These are phyloP conservation scores for Exophiala xenobiotica DNA, from an alignment of 2,329 filamentous ascomycete species.

Conservation along the genomic window DNA sequence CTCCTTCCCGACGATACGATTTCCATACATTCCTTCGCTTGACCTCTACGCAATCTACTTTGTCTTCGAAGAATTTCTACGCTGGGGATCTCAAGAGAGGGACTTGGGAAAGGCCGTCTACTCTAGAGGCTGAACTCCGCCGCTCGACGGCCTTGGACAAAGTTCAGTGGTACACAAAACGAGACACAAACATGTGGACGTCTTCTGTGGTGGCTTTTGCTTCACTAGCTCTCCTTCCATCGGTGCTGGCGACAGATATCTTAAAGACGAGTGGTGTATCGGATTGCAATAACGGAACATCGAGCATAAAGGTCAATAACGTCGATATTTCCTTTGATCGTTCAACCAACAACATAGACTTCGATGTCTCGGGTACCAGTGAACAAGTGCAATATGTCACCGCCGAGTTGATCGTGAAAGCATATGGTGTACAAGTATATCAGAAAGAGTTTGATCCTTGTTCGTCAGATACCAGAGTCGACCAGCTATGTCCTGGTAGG, in stretches of 20 bases:
- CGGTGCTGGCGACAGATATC: slow-evolving; percentile 65
- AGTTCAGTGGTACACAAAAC: neutral
- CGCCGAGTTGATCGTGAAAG: slow-evolving; percentile 71
- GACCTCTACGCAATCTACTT: neutral
- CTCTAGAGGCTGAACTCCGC: neutral
- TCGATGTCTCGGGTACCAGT: slow-evolving; percentile 80
- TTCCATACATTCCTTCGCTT: neutral
- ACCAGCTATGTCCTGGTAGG: slow-evolving; percentile 77
- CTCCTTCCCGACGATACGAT: neutral
- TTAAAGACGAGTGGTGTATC: slow-evolving; percentile 79
- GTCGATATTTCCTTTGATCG: slow-evolving; percentile 79
- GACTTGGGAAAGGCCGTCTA: too few species aligned
- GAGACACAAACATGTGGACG: slow-evolving; percentile 22
- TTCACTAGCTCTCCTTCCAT: slow-evolving; percentile 22
- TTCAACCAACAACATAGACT: slow-evolving; percentile 68
- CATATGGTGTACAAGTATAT: slow-evolving; percentile 83
- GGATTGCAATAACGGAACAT: slow-evolving; percentile 60
- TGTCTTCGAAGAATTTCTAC: neutral
- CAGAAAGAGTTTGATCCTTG: slow-evolving; percentile 82
- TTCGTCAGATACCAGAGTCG: slow-evolving; percentile 62
- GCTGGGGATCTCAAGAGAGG: too few species aligned
- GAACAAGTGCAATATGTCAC: slow-evolving; percentile 73
- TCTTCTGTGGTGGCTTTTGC: slow-evolving; percentile 15
- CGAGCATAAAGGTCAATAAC: slow-evolving; percentile 67
- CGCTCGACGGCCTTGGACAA: neutral